Conservation (phyloP, 192 early-diverging fungal genomes). For the Irineochytrium annulatum region DNA sequence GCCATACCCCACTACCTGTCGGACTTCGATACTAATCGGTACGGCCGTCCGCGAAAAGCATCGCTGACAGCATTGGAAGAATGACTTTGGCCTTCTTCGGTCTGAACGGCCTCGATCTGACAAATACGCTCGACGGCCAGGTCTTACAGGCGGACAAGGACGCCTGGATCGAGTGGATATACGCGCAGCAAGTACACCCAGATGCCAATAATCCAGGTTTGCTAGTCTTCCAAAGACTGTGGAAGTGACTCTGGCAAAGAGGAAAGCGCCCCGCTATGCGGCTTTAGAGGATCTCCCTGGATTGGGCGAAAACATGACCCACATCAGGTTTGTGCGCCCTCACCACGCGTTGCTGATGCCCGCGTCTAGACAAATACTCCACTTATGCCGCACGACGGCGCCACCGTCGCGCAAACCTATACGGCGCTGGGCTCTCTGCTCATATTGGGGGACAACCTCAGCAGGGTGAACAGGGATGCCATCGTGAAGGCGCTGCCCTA, state of each 20-base stretch:
- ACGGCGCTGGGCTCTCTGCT: slow-evolving; percentile 76
- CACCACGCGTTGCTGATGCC: background rate
- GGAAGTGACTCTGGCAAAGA: background rate
- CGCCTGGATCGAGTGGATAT: slow-evolving; percentile 93
- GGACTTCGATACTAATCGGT: slow-evolving; percentile 70
- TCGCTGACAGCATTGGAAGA: slow-evolving; percentile 30
- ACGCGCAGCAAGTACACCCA: slow-evolving; percentile 74
- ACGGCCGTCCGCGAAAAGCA: slow-evolving; percentile 1
- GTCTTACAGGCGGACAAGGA: slow-evolving; percentile 51
- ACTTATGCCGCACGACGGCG: slow-evolving; percentile 15
- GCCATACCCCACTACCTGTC: slow-evolving; percentile 71
- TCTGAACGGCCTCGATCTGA: slow-evolving; percentile 74
- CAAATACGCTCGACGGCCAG: slow-evolving; percentile 59
- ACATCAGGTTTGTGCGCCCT: slow-evolving; percentile 32
- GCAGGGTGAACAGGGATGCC: slow-evolving; percentile 69
- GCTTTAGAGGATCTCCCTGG: slow-evolving; percentile 70
- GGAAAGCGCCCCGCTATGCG: slow-evolving; percentile 33
- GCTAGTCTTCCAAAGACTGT: background rate
- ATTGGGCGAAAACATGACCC: slow-evolving; percentile 53
- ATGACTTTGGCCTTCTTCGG: slow-evolving; percentile 87
- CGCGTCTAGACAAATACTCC: slow-evolving; percentile 8
- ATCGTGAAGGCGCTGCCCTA: slow-evolving; percentile 56
- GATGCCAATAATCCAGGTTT: slow-evolving; percentile 34
- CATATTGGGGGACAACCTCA: slow-evolving; percentile 84
- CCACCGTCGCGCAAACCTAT: slow-evolving; percentile 72